Evolutionary conservation across 495 filamentous ascomycete genomes (phyloP).

Genomic region (Talaromyces ruber): DNA sequence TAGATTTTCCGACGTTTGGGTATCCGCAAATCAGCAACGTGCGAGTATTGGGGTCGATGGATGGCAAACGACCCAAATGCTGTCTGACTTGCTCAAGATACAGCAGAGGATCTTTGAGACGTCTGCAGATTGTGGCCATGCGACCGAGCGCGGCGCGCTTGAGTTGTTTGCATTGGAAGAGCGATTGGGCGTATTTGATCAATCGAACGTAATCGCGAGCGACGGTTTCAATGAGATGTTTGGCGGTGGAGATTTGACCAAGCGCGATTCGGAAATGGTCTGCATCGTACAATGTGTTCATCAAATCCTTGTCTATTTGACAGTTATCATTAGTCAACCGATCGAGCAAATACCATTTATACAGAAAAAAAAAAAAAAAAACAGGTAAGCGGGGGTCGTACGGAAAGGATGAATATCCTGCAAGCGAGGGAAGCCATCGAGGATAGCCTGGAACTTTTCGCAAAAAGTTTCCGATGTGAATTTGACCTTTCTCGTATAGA

Average conservation of each 20-base stretch:
- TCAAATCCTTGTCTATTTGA: conserved; percentile 61
- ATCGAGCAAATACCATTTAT: not conserved
- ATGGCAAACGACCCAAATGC: conserved; percentile 93
- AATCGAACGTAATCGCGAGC: conserved; percentile 88
- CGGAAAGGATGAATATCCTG: conserved; percentile 97
- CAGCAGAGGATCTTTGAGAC: conserved; percentile 84
- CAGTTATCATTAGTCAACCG: not conserved
- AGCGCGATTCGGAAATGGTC: conserved; percentile 97
- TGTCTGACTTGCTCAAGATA: conserved; percentile 98
- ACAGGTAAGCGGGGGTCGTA: conserved; percentile 41
- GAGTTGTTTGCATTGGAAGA: conserved; percentile 94
- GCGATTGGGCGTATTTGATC: conserved; percentile 89
- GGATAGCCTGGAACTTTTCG: conserved; percentile 82
- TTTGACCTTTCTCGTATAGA: conserved; percentile 98
- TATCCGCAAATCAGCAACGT: conserved; percentile 95
- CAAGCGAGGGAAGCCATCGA: conserved; percentile 89
- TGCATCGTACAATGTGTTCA: conserved; percentile 87
- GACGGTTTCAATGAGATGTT: conserved; percentile 92
- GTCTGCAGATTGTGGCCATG: conserved; percentile 93
- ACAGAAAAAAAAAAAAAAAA: too few relatives aligned
- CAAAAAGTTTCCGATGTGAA: conserved; percentile 96
- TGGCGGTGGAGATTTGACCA: conserved; percentile 90
- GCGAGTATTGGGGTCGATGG: conserved; percentile 92
- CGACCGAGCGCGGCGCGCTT: conserved; percentile 83
- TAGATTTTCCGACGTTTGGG: conserved; percentile 96